Evolutionary conservation across 1,139 yeast species (phyloP).

Genomic region (Suhomyces bribrorum): DNA sequence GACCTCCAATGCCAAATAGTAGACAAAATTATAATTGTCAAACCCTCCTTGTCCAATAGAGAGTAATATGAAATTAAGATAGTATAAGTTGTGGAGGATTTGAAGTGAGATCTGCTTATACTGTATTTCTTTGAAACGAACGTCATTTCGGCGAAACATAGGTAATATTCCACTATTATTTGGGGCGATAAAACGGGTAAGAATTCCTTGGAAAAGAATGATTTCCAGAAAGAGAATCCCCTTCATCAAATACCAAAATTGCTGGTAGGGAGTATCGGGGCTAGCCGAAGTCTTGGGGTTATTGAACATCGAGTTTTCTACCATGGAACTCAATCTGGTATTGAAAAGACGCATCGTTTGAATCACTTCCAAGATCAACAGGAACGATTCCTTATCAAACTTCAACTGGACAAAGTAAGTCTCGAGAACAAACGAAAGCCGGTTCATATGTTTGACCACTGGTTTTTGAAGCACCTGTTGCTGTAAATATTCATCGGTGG

Average conservation of each 20-base stretch:
- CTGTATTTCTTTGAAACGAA: constrained; percentile 18
- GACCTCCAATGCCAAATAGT: constrained; percentile 51
- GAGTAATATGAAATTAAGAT: constrained; percentile 55
- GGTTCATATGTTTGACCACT: constrained; percentile 50
- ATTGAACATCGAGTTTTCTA: constrained; percentile 28
- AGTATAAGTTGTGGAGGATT: constrained; percentile 49
- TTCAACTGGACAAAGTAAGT: constrained; percentile 28
- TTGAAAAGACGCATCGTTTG: constrained; percentile 30
- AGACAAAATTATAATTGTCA: constrained; percentile 67
- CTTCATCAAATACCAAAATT: constrained; percentile 44
- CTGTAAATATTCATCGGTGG: constrained; percentile 17
- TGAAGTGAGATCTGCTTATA: constrained; percentile 36
- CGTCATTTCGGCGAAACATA: constrained; percentile 10
- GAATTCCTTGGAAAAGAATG: constrained; percentile 57
- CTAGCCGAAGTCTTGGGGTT: constrained; percentile 16
- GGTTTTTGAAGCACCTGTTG: constrained; percentile 36
- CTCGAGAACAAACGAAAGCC: constrained; percentile 50
- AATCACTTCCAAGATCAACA: constrained; percentile 24
- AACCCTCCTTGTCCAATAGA: constrained; percentile 72
- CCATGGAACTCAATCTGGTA: constrained; percentile 23
- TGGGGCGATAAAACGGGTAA: constrained; percentile 37
- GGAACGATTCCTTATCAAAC: constrained; percentile 18
- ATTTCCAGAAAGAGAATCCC: constrained; percentile 51
- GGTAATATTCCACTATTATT: constrained; percentile 13
- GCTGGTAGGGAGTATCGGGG: constrained; percentile 19